Conservation (phyloP, 1,284 basidiomycete genomes). For the Laetiporus sulphureus region DNA sequence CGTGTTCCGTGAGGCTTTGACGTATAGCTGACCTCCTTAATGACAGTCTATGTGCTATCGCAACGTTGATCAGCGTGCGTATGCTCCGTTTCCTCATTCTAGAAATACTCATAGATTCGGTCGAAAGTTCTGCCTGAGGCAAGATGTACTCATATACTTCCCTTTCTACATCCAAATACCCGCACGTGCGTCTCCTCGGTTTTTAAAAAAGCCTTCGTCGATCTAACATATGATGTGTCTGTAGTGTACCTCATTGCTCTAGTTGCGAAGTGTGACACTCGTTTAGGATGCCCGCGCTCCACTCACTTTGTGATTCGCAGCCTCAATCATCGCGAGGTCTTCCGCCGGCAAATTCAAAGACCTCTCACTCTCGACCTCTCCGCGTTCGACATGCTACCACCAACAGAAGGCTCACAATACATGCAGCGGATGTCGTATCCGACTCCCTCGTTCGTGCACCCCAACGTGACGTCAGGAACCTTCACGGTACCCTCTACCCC, state of each 20-base stretch:
- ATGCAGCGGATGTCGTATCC: too few species aligned
- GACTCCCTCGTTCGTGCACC: not conserved
- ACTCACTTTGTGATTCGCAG: not conserved
- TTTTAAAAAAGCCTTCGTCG: not conserved
- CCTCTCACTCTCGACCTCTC: slow-evolving; percentile 10
- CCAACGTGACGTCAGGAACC: too few species aligned
- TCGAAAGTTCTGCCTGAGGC: too few species aligned
- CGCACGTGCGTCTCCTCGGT: slow-evolving; percentile 5
- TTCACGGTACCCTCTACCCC: too few species aligned
- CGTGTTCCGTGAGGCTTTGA: not conserved
- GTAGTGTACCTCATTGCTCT: slow-evolving; percentile 12
- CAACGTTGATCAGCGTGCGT: too few species aligned
- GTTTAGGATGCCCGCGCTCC: not conserved
- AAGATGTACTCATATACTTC: slow-evolving; percentile 4
- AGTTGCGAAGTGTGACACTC: slow-evolving; percentile 9
- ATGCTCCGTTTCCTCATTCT: too few species aligned
- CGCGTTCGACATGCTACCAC: slow-evolving; percentile 7
- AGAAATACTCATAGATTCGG: too few species aligned
- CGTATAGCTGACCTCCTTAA: too few species aligned
- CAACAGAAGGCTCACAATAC: too few species aligned
- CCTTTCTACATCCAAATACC: slow-evolving; percentile 11
- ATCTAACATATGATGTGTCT: not conserved
- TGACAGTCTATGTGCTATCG: too few species aligned
- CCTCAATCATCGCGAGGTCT: slow-evolving; percentile 5
- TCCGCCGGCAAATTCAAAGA: slow-evolving; percentile 6